These are phyloP conservation scores for Vigna radiata DNA, from an alignment of 306 rosid species.

Conservation along the genomic window DNA sequence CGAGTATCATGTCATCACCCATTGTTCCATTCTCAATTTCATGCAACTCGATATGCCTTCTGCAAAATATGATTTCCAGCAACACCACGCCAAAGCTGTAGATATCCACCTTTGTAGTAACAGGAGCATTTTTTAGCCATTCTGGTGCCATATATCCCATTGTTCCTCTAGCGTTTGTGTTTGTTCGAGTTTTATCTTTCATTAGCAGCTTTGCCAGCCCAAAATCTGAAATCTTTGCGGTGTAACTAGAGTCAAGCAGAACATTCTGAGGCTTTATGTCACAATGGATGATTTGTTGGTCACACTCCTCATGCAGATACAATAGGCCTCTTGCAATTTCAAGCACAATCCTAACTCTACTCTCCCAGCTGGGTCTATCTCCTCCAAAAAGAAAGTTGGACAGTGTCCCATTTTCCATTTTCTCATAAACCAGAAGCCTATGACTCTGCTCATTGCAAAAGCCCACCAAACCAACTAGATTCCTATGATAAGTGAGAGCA, in stretches of 20 bases:
- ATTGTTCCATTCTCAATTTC: conserved; percentile 32
- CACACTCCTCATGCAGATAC: conserved; percentile 52
- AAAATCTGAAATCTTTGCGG: conserved; percentile 49
- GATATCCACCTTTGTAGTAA: conserved; percentile 50
- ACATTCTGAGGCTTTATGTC: conserved; percentile 56
- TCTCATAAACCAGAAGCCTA: conserved; percentile 50
- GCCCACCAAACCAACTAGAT: conserved; percentile 45
- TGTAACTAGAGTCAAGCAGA: conserved; percentile 44
- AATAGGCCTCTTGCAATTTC: conserved; percentile 45
- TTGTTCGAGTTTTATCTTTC: conserved; percentile 44
- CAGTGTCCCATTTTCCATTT: conserved; percentile 46
- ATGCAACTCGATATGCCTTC: conserved; percentile 47
- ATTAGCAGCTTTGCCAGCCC: conserved; percentile 48
- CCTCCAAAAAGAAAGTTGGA: conserved; percentile 38
- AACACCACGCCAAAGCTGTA: conserved; percentile 50
- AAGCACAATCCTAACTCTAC: conserved; percentile 39
- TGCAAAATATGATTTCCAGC: conserved; percentile 44
- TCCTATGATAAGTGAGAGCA: conserved; percentile 49
- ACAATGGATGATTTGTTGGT: conserved; percentile 49
- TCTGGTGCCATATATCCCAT: conserved; percentile 58
- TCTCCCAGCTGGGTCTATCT: conserved; percentile 45
- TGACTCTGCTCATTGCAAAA: conserved; percentile 47
- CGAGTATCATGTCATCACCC: conserved; percentile 38
- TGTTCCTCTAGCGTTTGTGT: conserved; percentile 48
- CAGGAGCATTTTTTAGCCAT: conserved; percentile 53